phyloP scores from a whole-genome alignment of 2,329 filamentous ascomycete genomes.

The Cercospora citrullina region DNA sequence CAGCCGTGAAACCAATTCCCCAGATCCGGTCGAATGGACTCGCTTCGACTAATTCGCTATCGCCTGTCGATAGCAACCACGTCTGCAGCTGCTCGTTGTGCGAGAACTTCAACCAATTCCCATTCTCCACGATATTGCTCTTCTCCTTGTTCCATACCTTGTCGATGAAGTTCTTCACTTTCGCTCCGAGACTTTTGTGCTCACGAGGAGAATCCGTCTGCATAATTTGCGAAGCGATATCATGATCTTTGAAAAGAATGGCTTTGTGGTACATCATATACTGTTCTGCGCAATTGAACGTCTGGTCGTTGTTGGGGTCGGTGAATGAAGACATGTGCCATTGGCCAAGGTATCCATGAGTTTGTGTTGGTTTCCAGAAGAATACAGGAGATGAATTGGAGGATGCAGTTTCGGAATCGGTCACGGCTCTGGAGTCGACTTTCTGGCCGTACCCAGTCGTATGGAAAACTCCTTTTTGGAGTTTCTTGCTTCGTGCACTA shows the following conservation, averaged over 20 bases:
- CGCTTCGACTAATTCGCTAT: constrained; percentile 21
- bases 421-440: not conserved
- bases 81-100: constrained; percentile 17
- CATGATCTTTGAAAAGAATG: constrained; percentile 14
- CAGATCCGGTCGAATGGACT: constrained; percentile 24
- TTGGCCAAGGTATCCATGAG: constrained; percentile 27
- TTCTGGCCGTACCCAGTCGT: not conserved
- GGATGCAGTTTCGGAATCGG: not conserved
- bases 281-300: constrained; percentile 26
- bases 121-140: constrained; percentile 14
- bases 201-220: not conserved
- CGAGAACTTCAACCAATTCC: constrained; percentile 22
- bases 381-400: constrained; percentile 9
- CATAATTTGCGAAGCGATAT: constrained; percentile 14
- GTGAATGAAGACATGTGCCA: constrained; percentile 23
- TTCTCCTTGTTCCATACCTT: constrained; percentile 8
- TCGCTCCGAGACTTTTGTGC: constrained; percentile 16
- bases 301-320: constrained; percentile 7
- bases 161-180: constrained; percentile 18
- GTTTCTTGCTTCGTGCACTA: not conserved
- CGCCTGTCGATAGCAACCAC: constrained; percentile 18
- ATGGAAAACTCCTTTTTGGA: not conserved
- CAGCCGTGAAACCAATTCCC: constrained; percentile 24
- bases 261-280: constrained; percentile 30
- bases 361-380: constrained; percentile 18